Base-by-base conservation (phyloP, 768 basidiomycete genomes). In the Xanthoconium stramineum region DNA sequence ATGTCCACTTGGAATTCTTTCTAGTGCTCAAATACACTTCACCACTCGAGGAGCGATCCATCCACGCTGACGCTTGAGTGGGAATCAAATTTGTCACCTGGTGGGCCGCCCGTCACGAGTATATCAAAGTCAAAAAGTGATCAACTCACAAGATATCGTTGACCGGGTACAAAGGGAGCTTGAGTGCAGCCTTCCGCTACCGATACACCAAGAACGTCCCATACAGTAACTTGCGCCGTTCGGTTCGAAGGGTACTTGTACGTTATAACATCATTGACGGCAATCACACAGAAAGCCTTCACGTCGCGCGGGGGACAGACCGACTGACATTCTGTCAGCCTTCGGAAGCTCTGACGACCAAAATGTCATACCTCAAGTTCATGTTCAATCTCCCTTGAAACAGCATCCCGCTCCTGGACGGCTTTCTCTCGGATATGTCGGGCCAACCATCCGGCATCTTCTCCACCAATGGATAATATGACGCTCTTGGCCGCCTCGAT, bases 211-310 rank as follows among this genome's bases (percentile, higher is more conserved):
- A 82, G 72, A 3, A 82, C 85, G 63, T 95, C 91, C 91, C 91
- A 94, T 5, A 95, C 80, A 0, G 88, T 94, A 52, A 98, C 61
- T 66, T 91, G 89, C 0, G 86, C 94, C 2, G 73, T 77, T 48
- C 91, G 80, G 56, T 80, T 74, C 9, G 81, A 74, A 0, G 79
- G 77, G 50, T 79, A 75, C 57, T 79, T 77, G 1, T 65, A 61
- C 29, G 83, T 85, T 36, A 77, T 76, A 17, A 83, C 80, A 65
- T 90, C 94, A 60, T 81, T 74, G 15, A 87, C 78, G 14, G 84
- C 75, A 15, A 94, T 65, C 6, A 95, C 83, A 42, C 91, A 78
- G 72, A 96, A 94, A 50, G 78, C 83, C 40, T 85, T 82, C 13
- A 93, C 85, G 24, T 89, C 73, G 7, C 94, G 83, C 3, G 84